Base-by-base conservation (phyloP, 345 rosid species). In the Mercurialis annua region DNA sequence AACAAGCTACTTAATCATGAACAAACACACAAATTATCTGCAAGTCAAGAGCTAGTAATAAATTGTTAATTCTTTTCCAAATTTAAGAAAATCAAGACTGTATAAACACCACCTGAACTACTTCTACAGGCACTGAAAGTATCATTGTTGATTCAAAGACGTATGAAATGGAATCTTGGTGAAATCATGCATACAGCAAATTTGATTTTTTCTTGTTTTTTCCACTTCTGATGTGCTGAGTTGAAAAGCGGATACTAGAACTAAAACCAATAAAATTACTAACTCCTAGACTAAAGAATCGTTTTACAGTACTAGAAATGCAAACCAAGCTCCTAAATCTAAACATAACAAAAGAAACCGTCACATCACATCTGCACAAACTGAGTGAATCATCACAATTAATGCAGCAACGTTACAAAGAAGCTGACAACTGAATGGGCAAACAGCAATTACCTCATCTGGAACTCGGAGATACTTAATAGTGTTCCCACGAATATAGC, bases 381-480 rank as follows among this genome's bases (percentile, higher is more conserved):
- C 38, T 15, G 18, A 56, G 21, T 12, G 3, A 51, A 42, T 5
- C 10, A 23, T 17, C 4, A 4, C 18, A 26, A 11, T 7, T 4
- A 8, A 4, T 11, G 17, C 16, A 23, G 16, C 53, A 7, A 31
- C 1, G 33, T 30, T 33, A 21, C 2, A 48, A 5, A 21, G 42
- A 18, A 31, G 47, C 29, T 16, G 15, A 72, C 34, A 30, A 36
- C 12, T 36, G 10, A 17, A 36, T 5, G n/a, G n/a, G 6, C 33
- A 36, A 6, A 26, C 47, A 44, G 27, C 18, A 36, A 59, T 64
- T 72, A 95, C 98, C 99, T 88, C 99, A 74, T 95, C 98, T 24
- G 99, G 99, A 84, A 95, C 98, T 64, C 98, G 90, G 54, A 95
- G 98, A 77, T 92, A 92, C 81, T 95, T 95, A 42, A 95, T 95